A percentile compares a stretch with the other conserved stretches of the same genome.
Evolutionary conservation across 345 rosid genomes (phyloP).

Genomic region (Draba incana): DNA sequence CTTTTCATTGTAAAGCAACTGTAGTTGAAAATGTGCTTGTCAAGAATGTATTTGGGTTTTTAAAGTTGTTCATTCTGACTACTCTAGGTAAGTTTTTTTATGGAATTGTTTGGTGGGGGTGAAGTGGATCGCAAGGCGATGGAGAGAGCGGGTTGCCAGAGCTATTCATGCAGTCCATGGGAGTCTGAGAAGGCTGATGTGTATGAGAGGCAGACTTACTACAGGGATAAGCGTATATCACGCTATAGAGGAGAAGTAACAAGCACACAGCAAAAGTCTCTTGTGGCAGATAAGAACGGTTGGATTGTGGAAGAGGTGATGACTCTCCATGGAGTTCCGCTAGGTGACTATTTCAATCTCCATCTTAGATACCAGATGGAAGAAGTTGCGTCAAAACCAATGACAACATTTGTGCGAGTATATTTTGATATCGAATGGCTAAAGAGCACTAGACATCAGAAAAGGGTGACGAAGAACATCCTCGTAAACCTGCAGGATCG

Average conservation of each 20-base stretch:
- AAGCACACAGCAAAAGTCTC: conserved; percentile 83
- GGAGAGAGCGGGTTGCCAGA: conserved; percentile 88
- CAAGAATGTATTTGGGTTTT: conserved; percentile 19
- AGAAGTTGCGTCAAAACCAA: conserved; percentile 59
- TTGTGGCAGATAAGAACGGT: conserved; percentile 62
- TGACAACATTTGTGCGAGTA: conserved; percentile 62
- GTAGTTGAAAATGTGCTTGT: background rate
- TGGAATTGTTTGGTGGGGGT: conserved; percentile 81
- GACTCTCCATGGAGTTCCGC: conserved; percentile 92
- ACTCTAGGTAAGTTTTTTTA: conserved; percentile 63
- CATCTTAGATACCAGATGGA: conserved; percentile 84
- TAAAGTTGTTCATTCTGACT: conserved; percentile 26
- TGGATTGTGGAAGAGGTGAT: conserved; percentile 92
- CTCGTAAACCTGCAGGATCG: conserved; percentile 66
- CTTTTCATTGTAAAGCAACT: conserved; percentile 7
- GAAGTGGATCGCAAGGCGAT: conserved; percentile 78
- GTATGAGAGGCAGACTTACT: conserved; percentile 81
- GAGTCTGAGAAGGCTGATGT: conserved; percentile 82
- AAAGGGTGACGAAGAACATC: conserved; percentile 80
- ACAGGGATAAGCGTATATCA: conserved; percentile 73
- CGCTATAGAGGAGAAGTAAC: conserved; percentile 96
- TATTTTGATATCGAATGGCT: conserved; percentile 87
- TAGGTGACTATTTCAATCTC: conserved; percentile 87
- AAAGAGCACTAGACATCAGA: conserved; percentile 80
- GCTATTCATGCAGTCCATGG: conserved; percentile 88